These are phyloP conservation scores for Cicer yamashitae DNA, from an alignment of 306 rosid species.

Conservation along the genomic window DNA sequence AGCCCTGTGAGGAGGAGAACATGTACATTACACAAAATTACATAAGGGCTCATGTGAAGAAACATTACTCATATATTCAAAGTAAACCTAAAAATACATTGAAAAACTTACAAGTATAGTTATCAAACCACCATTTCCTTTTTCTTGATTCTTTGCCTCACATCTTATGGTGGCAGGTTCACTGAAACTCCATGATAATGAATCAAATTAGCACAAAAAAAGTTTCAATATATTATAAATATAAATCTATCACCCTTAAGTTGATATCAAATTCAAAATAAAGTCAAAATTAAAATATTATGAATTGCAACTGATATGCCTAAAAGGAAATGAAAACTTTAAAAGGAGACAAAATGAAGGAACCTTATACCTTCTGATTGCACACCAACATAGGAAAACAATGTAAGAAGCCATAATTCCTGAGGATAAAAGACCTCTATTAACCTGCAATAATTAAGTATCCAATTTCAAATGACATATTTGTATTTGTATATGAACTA, in stretches of 20 bases:
- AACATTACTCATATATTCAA: background rate
- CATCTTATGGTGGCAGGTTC: slow-evolving; percentile 74
- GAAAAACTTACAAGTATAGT: slow-evolving; percentile 68
- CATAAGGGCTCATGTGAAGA: background rate
- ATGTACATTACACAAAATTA: slow-evolving; percentile 2
- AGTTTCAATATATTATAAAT: background rate
- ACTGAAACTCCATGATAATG: slow-evolving; percentile 53
- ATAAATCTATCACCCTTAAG: background rate
- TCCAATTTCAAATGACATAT: background rate
- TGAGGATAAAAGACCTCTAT: slow-evolving; percentile 83
- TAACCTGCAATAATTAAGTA: slow-evolving; percentile 64
- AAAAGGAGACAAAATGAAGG: background rate
- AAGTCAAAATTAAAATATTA: too few species aligned
- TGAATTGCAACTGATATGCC: background rate
- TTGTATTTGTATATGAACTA: background rate
- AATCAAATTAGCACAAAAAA: slow-evolving; percentile 1
- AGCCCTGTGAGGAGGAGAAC: slow-evolving; percentile 61
- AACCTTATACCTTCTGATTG: slow-evolving; percentile 71
- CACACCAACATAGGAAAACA: slow-evolving; percentile 89
- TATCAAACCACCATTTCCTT: slow-evolving; percentile 60
- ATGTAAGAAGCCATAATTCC: slow-evolving; percentile 91
- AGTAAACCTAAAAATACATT: background rate
- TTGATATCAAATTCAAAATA: background rate
- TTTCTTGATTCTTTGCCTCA: slow-evolving; percentile 50
- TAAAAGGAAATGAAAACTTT: background rate